Evolutionary conservation across 1,284 basidiomycete species (phyloP).

Genomic region (Xerocomus minutiporus): DNA sequence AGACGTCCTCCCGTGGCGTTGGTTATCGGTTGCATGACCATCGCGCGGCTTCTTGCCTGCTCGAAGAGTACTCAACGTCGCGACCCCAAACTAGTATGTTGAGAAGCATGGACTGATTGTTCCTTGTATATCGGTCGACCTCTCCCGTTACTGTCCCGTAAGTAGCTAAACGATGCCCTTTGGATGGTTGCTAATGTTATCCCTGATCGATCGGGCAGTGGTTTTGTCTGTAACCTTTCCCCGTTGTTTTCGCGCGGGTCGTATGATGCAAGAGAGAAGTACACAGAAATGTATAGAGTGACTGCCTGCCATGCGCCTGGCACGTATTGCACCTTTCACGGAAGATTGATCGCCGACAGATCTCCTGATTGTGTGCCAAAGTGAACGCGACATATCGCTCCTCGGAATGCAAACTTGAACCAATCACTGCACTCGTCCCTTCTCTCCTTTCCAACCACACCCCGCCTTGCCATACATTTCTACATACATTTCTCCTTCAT

Average conservation of each 20-base stretch:
- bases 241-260: constrained; percentile 23
- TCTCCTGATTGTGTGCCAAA: constrained; percentile 12
- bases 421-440: constrained; percentile 5
- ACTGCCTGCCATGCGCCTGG: constrained; percentile 9
- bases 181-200: constrained; percentile 9
- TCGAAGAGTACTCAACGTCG: constrained; percentile 20
- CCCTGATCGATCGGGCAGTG: constrained; percentile 13
- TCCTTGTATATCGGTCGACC: background rate
- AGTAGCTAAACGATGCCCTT: constrained; percentile 19
- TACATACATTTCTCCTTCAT: constrained; percentile 11
- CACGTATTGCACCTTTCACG: constrained; percentile 17
- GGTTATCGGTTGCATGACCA: background rate
- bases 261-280: constrained; percentile 29
- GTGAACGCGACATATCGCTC: constrained; percentile 23
- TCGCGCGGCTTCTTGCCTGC: constrained; percentile 12
- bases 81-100: constrained; percentile 19
- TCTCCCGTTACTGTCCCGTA: constrained; percentile 11
- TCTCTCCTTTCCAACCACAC: constrained; percentile 2
- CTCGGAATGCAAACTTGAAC: constrained; percentile 22
- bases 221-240: constrained; percentile 16
- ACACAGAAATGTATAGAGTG: constrained; percentile 27
- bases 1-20: background rate
- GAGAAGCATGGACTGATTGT: constrained; percentile 20
- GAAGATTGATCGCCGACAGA: constrained; percentile 25
- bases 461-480: constrained; percentile 12